These are phyloP conservation scores for Diaporthe velutina DNA, from an alignment of 2,329 filamentous ascomycete genomes.

Conservation along the genomic window DNA sequence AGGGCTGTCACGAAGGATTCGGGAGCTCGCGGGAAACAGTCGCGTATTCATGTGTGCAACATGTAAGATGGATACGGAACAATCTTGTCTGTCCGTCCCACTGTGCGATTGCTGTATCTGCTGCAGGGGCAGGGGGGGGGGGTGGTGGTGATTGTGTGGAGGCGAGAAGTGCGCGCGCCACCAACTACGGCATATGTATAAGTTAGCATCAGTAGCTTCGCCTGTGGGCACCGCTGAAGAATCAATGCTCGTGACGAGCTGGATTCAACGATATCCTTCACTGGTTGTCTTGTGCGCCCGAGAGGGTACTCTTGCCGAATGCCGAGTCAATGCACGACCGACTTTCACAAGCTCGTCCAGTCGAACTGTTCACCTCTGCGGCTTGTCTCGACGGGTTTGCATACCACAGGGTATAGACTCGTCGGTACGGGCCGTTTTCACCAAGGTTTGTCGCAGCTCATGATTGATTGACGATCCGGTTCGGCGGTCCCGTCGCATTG, in stretches of 20 bases:
- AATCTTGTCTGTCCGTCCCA: not conserved
- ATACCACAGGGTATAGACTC: not conserved
- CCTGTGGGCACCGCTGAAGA: not conserved
- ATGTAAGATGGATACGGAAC: not conserved
- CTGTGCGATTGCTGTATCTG: not conserved
- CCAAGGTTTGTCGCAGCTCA: constrained; percentile 9
- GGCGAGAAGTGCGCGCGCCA: constrained; percentile 18
- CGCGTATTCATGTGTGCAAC: constrained; percentile 1
- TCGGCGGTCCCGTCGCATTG: constrained; percentile 3
- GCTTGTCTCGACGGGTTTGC: not conserved
- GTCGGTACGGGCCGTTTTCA: constrained; percentile 21
- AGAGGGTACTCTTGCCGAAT: not conserved
- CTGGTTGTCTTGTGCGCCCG: not conserved
- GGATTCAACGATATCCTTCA: not conserved
- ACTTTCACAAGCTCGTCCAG: not conserved
- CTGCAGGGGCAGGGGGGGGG: not conserved
- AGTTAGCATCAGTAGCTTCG: constrained; percentile 1
- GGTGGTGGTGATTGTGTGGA: not conserved
- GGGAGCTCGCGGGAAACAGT: not conserved
- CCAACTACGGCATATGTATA: constrained; percentile 15
- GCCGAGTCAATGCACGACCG: not conserved
- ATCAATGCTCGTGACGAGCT: constrained; percentile 4
- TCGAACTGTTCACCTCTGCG: no score
- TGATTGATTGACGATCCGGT: constrained; percentile 7
- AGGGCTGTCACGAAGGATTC: not conserved